Base-by-base conservation (phyloP, 2,329 filamentous ascomycete species). In the Amylocarpus encephaloides region DNA sequence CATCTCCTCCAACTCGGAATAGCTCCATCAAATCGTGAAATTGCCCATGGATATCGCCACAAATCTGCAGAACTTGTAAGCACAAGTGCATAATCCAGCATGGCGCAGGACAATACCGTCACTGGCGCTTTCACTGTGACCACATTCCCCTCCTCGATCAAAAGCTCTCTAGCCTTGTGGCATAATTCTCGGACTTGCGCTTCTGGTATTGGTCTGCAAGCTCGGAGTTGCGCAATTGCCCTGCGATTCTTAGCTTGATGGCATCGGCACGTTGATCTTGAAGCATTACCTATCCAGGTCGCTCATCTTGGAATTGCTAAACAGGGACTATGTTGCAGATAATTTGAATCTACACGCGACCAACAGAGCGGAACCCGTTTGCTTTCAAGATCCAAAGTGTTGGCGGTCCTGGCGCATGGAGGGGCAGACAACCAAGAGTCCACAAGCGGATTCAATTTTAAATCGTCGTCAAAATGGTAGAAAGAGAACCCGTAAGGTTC, bases 21-120 rank as follows among this genome's bases (percentile, higher is more conserved):
- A 96, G 80, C 70, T 96, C 92, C 92, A 96, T 96, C 62, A 96
- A 71, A 66, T 96, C 91, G 65, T 96, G 91, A 66, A 96, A 96
- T 68, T 96, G 91, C 59, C 91, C 91, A 66, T 97, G 92, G 51
- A 97, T 96, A 66, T 96, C 92, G 62, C 92, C 92, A 66, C 92
- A 96, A 78, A 95, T 95, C 82, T 87, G 50, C 15, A 29, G 46
- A 5, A 9, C 26, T 38, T 39, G 48, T 62, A 51, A 60, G 58
- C 34, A 44, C 19, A 44, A 18, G 22, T 38, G 38, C n/a, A 33
- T 12, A 29, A 10, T 13, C 18, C 4, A 36, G 18, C 12, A 5
- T n/a, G 3, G n/a, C 33, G 3, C 6, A 16, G 18, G 11, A 32
- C 6, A 57, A 46, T 80, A 90, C 86, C 68, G 92, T 97, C 53